Evolutionary conservation across 225 moss, liverwort and hornwort species (phyloP).

Genomic region (Takakia lepidozioides): DNA sequence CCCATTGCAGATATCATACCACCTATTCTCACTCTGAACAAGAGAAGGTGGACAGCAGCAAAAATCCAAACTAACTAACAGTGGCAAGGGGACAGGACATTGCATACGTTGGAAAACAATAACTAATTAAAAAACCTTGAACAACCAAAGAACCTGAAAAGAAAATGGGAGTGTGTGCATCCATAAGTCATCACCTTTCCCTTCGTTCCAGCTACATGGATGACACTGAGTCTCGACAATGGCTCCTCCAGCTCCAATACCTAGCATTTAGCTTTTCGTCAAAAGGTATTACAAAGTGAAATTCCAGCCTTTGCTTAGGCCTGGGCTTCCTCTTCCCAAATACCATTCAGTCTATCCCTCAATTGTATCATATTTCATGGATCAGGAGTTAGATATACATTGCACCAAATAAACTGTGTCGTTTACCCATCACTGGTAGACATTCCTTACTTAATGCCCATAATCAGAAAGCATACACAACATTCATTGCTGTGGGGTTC

Average conservation of each 20-base stretch:
- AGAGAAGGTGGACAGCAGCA: not conserved
- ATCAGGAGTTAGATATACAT: too few relatives aligned
- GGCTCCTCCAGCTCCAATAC: conserved; percentile 75
- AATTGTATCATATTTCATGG: too few relatives aligned
- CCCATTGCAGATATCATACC: too few relatives aligned
- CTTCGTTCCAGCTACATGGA: conserved; percentile 98
- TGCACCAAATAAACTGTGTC: too few relatives aligned
- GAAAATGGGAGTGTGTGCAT: too few relatives aligned
- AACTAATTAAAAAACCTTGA: not conserved
- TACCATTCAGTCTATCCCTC: not conserved
- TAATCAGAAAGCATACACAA: too few relatives aligned
- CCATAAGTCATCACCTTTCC: conserved; percentile 88
- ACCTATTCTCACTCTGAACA: too few relatives aligned
- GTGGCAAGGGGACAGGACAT: too few relatives aligned
- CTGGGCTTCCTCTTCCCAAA: not conserved
- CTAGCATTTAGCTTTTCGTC: conserved; percentile 25
- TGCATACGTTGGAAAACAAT: not conserved
- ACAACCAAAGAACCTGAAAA: not conserved
- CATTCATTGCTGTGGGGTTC: too few relatives aligned
- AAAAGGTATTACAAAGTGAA: conserved; percentile 6
- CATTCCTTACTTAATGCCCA: too few relatives aligned
- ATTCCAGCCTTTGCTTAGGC: not conserved
- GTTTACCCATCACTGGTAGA: too few relatives aligned
- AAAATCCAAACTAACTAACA: too few relatives aligned
- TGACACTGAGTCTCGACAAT: conserved; percentile 57